phyloP scores from a whole-genome alignment of 495 filamentous ascomycete species.

The Venustampulla echinocandica region DNA sequence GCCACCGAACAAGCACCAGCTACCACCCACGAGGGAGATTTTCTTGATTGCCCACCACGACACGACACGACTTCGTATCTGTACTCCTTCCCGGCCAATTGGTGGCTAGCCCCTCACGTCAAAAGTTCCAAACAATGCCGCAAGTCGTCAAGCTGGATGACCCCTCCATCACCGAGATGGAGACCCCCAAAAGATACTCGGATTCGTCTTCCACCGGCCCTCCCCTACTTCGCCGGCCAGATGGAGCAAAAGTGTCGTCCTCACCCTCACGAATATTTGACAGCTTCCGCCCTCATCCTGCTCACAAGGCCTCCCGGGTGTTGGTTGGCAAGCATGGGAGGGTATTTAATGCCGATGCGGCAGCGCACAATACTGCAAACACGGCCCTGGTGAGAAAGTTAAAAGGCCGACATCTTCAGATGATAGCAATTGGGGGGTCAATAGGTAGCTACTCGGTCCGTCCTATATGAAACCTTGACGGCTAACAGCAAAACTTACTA shows the following conservation, averaged over 20 bases:
- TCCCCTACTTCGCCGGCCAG: slow-evolving; percentile 14
- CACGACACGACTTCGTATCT: neutral
- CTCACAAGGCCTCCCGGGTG: neutral
- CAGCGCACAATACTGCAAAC: slow-evolving; percentile 65
- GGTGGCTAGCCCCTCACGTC: too few relatives aligned
- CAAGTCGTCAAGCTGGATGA: slow-evolving; percentile 3
- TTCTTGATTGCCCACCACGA: too few relatives aligned
- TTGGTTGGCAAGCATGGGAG: slow-evolving; percentile 4
- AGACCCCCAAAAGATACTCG: slow-evolving; percentile 8
- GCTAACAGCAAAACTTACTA: too few relatives aligned
- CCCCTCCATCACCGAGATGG: slow-evolving; percentile 10
- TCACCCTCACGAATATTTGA: slow-evolving; percentile 16
- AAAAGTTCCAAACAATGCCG: neutral
- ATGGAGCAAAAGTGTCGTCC: slow-evolving; percentile 6
- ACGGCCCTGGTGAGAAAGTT: slow-evolving; percentile 69
- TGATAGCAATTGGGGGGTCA: slow-evolving; percentile 94
- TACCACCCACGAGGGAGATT: too few relatives aligned
- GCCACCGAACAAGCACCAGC: too few relatives aligned
- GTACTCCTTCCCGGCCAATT: neutral
- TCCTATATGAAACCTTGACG: too few relatives aligned
- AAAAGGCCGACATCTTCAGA: slow-evolving; percentile 83
- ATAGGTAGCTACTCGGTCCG: slow-evolving; percentile 80
- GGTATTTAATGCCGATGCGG: slow-evolving; percentile 58
- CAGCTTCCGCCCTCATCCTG: slow-evolving; percentile 13
- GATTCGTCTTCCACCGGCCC: slow-evolving; percentile 14